Base-by-base conservation (phyloP, 2,329 filamentous ascomycete genomes). In the Claviceps lovelessii region DNA sequence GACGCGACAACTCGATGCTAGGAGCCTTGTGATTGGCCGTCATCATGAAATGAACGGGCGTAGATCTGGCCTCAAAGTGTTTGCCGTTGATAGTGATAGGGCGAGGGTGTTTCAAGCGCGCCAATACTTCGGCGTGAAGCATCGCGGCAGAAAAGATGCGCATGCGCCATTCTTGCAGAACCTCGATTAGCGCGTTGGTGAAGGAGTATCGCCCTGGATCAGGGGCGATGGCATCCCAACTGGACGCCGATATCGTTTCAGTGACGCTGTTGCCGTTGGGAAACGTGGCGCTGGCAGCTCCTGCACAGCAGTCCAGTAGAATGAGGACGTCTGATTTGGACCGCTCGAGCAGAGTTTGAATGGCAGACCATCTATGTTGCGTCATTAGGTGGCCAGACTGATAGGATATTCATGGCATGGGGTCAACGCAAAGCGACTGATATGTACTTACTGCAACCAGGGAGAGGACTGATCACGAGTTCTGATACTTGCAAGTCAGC, bases 31-130 rank as follows among this genome's bases (percentile, higher is more conserved):
- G 78, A 56, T 81, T 80, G 19, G 76, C 72, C 2, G 79, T 81
- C 77, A 81, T 81, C 76, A 81, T 81, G 60, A 81, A 81, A 60
- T 82, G 79, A 5, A 81, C 77, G 0, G 79, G 78, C 0, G 79
- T 81, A 2, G 78, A 78, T 44, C 78, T 73, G 41, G 76, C 76
- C 61, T 81, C 78, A 49, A 79, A 79, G 19, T 75, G 72, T 64
- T 75, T 78, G 53, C 79, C 79, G 58, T 81, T 79, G 59, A 78
- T 74, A 55, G 75, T 72, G 58, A 80, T 76, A 23, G 78, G 78
- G 8, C 78, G 70, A 5, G 79, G 79, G 57, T 81, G 79, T 60
- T 81, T 82, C 1, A 82, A 63, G 3, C 78, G 76, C n/a, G 78
- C 78, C 17, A 82, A 69, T 9, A 81, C 71, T 59, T 82, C 79